A percentile compares a stretch with the other conserved stretches of the same genome.
Conservation (phyloP, 1,139 yeast species). For the Diutina neorugosa region DNA sequence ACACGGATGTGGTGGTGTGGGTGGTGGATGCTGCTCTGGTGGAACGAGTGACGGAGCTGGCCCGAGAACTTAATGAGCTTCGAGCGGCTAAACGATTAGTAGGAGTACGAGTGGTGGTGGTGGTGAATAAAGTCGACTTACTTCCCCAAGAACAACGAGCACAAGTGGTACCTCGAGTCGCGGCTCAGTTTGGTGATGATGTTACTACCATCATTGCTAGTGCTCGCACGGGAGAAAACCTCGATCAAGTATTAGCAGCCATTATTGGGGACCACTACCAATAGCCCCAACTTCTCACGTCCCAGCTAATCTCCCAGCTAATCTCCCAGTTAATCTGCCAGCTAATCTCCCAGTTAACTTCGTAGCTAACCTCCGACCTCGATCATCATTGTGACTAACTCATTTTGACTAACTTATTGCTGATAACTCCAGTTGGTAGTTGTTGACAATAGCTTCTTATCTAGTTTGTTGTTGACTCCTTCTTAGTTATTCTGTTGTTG, state of each 20-base stretch:
- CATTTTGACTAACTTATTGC: too few species aligned
- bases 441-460: too few species aligned
- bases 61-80: constrained; percentile 48
- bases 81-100: constrained; percentile 54
- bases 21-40: constrained; percentile 66
- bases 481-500: too few species aligned
- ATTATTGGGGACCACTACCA: not conserved
- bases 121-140: constrained; percentile 49
- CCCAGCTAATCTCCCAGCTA: too few species aligned
- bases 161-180: constrained; percentile 3
- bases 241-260: not conserved
- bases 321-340: too few species aligned
- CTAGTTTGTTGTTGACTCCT: too few species aligned
- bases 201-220: not conserved
- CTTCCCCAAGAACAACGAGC: constrained; percentile 11
- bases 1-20: constrained; percentile 80
- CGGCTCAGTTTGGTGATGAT: not conserved
- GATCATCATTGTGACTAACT: too few species aligned
- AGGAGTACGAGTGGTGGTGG: constrained; percentile 49
- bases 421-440: too few species aligned
- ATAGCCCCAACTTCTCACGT: too few species aligned
- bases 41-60: constrained; percentile 55
- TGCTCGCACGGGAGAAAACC: not conserved
- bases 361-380: too few species aligned
- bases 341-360: too few species aligned